phyloP scores from a whole-genome alignment of 768 basidiomycete species.

The Sarcomyxa edulis region DNA sequence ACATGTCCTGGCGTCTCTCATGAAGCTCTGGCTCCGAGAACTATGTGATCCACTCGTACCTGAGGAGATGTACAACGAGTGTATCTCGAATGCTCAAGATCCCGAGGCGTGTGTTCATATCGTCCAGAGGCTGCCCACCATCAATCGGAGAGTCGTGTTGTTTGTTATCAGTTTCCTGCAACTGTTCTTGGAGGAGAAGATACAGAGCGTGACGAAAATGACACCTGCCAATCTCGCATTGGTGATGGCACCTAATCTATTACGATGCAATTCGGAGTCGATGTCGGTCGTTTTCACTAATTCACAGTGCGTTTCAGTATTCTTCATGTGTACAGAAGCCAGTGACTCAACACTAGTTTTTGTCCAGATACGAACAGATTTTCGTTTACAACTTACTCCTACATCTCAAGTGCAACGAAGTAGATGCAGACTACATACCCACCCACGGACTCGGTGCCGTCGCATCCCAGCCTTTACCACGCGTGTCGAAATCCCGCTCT shows the following conservation, averaged over 20 bases:
- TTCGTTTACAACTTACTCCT: constrained; percentile 84
- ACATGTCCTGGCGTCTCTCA: constrained; percentile 80
- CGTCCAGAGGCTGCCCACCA: constrained; percentile 73
- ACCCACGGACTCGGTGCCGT: constrained; percentile 76
- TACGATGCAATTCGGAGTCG: constrained; percentile 84
- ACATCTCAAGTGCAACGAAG: constrained; percentile 67
- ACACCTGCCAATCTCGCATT: constrained; percentile 83
- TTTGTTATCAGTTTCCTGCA: constrained; percentile 91
- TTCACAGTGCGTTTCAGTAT: constrained; percentile 59
- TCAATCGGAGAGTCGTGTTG: constrained; percentile 80
- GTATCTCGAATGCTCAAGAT: constrained; percentile 63
- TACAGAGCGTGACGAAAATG: constrained; percentile 79
- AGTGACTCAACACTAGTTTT: constrained; percentile 8
- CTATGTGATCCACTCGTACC: constrained; percentile 90
- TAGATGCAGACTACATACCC: constrained; percentile 78
- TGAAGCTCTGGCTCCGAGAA: constrained; percentile 93
- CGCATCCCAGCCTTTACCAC: constrained; percentile 36
- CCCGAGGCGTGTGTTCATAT: constrained; percentile 69
- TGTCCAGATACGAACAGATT: constrained; percentile 72
- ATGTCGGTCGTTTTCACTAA: constrained; percentile 89
- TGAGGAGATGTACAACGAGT: constrained; percentile 88
- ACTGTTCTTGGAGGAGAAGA: constrained; percentile 76
- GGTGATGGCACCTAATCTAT: constrained; percentile 88
- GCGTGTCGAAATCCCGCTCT: constrained; percentile 51
- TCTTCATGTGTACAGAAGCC: constrained; percentile 2